A percentile compares a stretch with the other conserved stretches of the same genome.
Conservation (phyloP, 768 basidiomycete genomes). For the Asterophora parasitica region DNA sequence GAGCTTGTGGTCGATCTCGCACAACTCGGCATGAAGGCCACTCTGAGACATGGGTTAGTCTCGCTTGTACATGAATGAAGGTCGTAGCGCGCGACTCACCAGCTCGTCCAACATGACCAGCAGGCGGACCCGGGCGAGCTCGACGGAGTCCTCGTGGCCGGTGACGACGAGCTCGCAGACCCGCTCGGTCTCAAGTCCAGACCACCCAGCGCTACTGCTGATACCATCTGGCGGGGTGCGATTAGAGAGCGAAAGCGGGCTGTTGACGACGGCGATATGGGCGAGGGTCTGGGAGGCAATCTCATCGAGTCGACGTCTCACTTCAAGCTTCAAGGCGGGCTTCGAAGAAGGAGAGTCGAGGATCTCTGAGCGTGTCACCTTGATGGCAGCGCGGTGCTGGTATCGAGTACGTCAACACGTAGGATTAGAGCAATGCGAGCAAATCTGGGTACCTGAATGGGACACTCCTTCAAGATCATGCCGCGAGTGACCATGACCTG, state of each 20-base stretch:
- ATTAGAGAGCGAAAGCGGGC: slow-evolving; percentile 67
- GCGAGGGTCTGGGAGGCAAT: slow-evolving; percentile 91
- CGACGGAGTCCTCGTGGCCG: slow-evolving; percentile 84
- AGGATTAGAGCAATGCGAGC: slow-evolving; percentile 10
- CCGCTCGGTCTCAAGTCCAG: slow-evolving; percentile 89
- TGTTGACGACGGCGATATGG: slow-evolving; percentile 91
- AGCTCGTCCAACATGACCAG: slow-evolving; percentile 94
- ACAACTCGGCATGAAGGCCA: slow-evolving; percentile 84
- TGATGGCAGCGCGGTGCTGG: slow-evolving; percentile 82
- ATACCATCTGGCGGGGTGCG: slow-evolving; percentile 76
- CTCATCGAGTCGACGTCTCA: slow-evolving; percentile 84
- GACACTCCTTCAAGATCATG: slow-evolving; percentile 84
- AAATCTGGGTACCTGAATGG: slow-evolving; percentile 59
- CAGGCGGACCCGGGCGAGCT: slow-evolving; percentile 84
- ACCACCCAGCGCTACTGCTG: slow-evolving; percentile 74
- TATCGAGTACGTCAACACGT: slow-evolving; percentile 15
- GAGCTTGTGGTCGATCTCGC: slow-evolving; percentile 93
- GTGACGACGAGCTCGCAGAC: slow-evolving; percentile 92
- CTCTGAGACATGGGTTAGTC: slow-evolving; percentile 45
- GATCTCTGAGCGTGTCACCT: slow-evolving; percentile 89
- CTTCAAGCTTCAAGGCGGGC: slow-evolving; percentile 76
- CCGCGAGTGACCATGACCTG: slow-evolving; percentile 90
- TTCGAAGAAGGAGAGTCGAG: slow-evolving; percentile 79
- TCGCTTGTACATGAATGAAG: background rate
- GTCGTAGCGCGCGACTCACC: slow-evolving; percentile 43